A percentile compares a stretch with the other conserved stretches of the same genome.
These are phyloP conservation scores for Tremella yokohamensis DNA, from an alignment of 768 basidiomycete species.

Conservation along the genomic window DNA sequence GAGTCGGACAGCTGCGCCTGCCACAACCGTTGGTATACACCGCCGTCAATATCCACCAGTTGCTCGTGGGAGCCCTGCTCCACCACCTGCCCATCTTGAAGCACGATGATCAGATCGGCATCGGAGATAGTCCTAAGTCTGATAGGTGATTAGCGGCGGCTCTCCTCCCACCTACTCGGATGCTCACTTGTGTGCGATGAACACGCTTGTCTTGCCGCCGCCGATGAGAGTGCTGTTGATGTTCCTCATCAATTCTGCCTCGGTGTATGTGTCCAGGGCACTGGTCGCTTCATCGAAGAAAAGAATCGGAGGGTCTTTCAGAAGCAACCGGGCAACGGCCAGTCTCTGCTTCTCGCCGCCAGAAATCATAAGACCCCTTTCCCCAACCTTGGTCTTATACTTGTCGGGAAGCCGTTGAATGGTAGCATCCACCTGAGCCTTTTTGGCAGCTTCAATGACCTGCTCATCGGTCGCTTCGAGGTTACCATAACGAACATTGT, in stretches of 20 bases:
- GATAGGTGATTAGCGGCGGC: constrained; percentile 1
- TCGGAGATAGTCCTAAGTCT: constrained; percentile 23
- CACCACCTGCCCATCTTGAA: constrained; percentile 81
- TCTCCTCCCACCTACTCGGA: neutral
- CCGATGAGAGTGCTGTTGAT: constrained; percentile 75
- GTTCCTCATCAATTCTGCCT: constrained; percentile 90
- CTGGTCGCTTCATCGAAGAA: constrained; percentile 99
- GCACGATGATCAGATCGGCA: constrained; percentile 84
- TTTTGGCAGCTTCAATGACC: constrained; percentile 73
- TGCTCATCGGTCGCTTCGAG: constrained; percentile 84
- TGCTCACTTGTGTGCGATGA: constrained; percentile 84
- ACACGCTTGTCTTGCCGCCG: constrained; percentile 83
- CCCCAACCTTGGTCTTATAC: constrained; percentile 87
- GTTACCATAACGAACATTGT: constrained; percentile 90
- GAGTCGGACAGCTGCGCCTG: constrained; percentile 47
- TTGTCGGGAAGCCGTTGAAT: constrained; percentile 76
- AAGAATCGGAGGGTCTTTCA: constrained; percentile 91
- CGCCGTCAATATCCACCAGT: constrained; percentile 62
- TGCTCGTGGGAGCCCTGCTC: constrained; percentile 93
- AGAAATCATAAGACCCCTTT: constrained; percentile 94
- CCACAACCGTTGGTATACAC: constrained; percentile 52
- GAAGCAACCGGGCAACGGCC: constrained; percentile 83
- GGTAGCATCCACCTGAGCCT: constrained; percentile 82
- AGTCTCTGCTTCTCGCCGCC: constrained; percentile 97
- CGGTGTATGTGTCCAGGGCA: constrained; percentile 90